phyloP scores from a whole-genome alignment of 495 filamentous ascomycete species.

The Glarea lozoyensis region DNA sequence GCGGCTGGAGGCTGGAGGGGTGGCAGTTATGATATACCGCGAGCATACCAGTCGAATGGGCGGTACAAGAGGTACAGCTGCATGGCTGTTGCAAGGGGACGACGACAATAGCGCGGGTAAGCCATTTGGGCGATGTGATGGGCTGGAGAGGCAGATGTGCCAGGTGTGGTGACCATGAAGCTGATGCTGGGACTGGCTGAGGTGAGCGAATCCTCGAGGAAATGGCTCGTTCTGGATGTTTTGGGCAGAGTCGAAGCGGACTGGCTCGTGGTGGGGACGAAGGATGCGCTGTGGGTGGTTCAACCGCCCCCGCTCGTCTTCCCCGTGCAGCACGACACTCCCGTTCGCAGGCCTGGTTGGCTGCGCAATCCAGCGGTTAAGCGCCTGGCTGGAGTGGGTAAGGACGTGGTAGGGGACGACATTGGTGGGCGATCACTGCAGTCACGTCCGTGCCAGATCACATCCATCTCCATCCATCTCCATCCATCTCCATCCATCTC shows the following conservation, averaged over 20 bases:
- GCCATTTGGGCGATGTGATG: not conserved
- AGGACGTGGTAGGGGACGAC: too few relatives aligned
- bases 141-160: not conserved
- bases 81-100: not conserved
- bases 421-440: too few relatives aligned
- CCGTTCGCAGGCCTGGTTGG: not conserved
- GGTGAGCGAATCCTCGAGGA: not conserved
- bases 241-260: too few relatives aligned
- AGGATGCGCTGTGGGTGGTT: not conserved
- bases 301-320: not conserved
- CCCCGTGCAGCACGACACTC: not conserved
- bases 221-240: too few relatives aligned
- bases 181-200: not conserved
- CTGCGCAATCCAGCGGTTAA: too few relatives aligned
- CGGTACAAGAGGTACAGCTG: not conserved
- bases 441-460: too few relatives aligned
- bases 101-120: not conserved
- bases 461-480: too few relatives aligned
- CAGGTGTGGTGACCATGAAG: not conserved
- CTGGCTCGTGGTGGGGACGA: too few relatives aligned
- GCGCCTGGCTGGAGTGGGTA: too few relatives aligned
- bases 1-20: constrained; percentile 14
- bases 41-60: not conserved
- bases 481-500: too few relatives aligned
- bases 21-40: not conserved